These are phyloP conservation scores for Apiotrichum montevideense DNA, from an alignment of 1,284 basidiomycete genomes.

Conservation along the genomic window DNA sequence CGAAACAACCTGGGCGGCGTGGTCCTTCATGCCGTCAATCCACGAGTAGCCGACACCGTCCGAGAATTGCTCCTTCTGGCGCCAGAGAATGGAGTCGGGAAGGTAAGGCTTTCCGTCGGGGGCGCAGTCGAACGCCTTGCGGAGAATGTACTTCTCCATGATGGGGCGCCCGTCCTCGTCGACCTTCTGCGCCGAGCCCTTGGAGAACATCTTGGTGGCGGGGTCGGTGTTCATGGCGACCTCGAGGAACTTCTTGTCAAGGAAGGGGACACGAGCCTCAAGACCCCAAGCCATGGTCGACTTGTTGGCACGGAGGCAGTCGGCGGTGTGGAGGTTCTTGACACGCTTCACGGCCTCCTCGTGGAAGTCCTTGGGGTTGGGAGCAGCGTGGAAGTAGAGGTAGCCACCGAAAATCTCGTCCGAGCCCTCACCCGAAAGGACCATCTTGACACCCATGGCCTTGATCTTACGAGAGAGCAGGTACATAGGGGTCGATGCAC, in stretches of 20 bases:
- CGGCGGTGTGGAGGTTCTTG: constrained; percentile 96
- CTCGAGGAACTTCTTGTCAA: constrained; percentile 94
- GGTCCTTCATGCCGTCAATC: constrained; percentile 97
- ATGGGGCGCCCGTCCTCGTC: constrained; percentile 80
- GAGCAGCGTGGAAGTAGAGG: constrained; percentile 99
- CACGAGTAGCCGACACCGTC: constrained; percentile 99
- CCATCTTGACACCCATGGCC: constrained; percentile 99
- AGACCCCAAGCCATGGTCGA: constrained; percentile 99
- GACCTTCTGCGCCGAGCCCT: constrained; percentile 65
- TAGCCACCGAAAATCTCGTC: constrained; percentile 99
- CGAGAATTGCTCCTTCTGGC: constrained; percentile 99
- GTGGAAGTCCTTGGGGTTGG: constrained; percentile 82
- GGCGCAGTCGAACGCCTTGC: constrained; percentile 91
- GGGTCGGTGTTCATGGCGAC: constrained; percentile 88
- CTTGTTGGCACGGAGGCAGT: constrained; percentile 96
- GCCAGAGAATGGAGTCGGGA: constrained; percentile 90
- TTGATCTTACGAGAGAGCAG: constrained; percentile 97
- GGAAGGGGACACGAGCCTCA: constrained; percentile 97
- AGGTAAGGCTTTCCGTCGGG: constrained; percentile 84
- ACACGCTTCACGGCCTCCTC: constrained; percentile 92
- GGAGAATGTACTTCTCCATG: constrained; percentile 98
- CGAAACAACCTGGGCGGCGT: constrained; percentile 67
- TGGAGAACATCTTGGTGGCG: constrained; percentile 83
- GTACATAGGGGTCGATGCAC: constrained; percentile 81
- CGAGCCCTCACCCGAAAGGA: constrained; percentile 93